Percentiles rank a stretch among this genome's conserved stretches.
These are phyloP conservation scores for Wakefieldia striispora DNA, from an alignment of 768 basidiomycete genomes.

Conservation along the genomic window DNA sequence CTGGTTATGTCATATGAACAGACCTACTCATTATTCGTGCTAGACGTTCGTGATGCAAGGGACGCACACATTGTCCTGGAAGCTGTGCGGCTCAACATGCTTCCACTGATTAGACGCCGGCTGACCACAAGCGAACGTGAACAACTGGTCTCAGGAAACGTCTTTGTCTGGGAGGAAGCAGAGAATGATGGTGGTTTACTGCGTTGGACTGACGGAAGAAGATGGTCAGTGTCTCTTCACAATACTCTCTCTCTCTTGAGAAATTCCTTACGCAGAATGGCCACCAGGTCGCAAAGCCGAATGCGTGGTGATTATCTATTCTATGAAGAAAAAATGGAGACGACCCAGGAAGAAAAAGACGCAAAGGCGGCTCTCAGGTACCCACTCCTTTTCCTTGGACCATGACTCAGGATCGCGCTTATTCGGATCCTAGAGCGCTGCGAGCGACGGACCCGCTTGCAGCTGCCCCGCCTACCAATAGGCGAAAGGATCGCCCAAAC, in stretches of 20 bases:
- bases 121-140: slow-evolving; percentile 70
- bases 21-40: neutral
- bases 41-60: slow-evolving; percentile 77
- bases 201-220: slow-evolving; percentile 79
- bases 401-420: neutral
- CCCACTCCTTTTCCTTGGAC: slow-evolving; percentile 21
- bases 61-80: slow-evolving; percentile 77
- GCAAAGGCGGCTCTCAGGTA: slow-evolving; percentile 78
- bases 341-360: slow-evolving; percentile 75
- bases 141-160: slow-evolving; percentile 66
- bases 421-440: slow-evolving; percentile 42
- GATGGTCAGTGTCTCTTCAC: slow-evolving; percentile 51
- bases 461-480: slow-evolving; percentile 54
- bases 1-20: neutral
- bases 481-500: slow-evolving; percentile 74
- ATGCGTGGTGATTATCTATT: slow-evolving; percentile 83
- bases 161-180: slow-evolving; percentile 86
- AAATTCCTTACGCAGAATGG: slow-evolving; percentile 2
- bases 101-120: slow-evolving; percentile 70
- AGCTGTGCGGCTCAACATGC: slow-evolving; percentile 66
- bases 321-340: slow-evolving; percentile 82
- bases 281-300: slow-evolving; percentile 72
- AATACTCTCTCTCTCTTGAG: neutral
- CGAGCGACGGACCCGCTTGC: slow-evolving; percentile 61
- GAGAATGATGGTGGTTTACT: slow-evolving; percentile 65